Conservation (phyloP, 2,329 filamentous ascomycete genomes). For the Pseudocercospora pini-densiflorae region DNA sequence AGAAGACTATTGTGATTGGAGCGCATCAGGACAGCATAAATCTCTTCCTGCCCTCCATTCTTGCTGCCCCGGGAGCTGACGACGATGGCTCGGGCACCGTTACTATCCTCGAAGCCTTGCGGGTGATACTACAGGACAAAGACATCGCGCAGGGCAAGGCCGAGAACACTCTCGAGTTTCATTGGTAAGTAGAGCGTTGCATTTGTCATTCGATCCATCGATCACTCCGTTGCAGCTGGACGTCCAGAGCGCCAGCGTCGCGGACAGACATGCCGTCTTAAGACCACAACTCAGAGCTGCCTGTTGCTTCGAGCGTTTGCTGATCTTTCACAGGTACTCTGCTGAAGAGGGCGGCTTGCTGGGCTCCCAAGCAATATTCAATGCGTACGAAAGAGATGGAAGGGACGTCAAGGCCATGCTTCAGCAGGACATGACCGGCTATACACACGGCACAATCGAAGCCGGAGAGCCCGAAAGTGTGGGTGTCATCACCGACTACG, state of each 20-base stretch:
- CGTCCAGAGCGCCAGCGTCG: background rate
- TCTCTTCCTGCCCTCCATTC: conserved; percentile 80
- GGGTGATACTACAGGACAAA: conserved; percentile 73
- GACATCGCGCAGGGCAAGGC: conserved; percentile 71
- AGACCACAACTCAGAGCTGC: conserved; percentile 62
- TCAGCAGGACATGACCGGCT: conserved; percentile 98
- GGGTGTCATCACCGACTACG: conserved; percentile 90
- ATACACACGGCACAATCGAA: conserved; percentile 78
- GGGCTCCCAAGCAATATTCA: conserved; percentile 89
- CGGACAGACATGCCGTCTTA: background rate
- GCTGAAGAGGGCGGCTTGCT: conserved; percentile 88
- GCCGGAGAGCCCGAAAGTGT: conserved; percentile 83
- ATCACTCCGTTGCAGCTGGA: background rate
- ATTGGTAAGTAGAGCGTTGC: conserved; percentile 65
- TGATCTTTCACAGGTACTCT: conserved; percentile 61
- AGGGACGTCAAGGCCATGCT: conserved; percentile 93
- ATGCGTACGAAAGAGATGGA: conserved; percentile 71
- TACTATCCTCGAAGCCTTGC: conserved; percentile 90
- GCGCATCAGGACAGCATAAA: conserved; percentile 85
- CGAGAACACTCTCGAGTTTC: conserved; percentile 90
- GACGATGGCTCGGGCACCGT: conserved; percentile 87
- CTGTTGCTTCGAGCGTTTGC: conserved; percentile 47
- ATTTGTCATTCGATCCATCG: conserved; percentile 71
- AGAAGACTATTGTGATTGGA: conserved; percentile 85
- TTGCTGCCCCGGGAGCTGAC: conserved; percentile 90